These are phyloP conservation scores for Magnolia officinalis DNA, from an alignment of 164 flowering plant genomes.

Conservation along the genomic window DNA sequence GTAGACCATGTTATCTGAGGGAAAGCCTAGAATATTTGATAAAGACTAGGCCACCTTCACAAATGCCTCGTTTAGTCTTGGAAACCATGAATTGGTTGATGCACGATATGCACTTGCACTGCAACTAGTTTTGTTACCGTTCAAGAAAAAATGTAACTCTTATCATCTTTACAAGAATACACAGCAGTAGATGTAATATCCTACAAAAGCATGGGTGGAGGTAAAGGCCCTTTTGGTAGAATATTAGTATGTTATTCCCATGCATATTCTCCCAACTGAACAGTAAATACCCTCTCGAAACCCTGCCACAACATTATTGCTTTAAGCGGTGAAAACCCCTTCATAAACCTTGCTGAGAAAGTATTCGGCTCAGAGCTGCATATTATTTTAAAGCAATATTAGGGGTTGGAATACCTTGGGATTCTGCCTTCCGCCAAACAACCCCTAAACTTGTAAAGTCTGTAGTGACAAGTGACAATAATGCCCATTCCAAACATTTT, in stretches of 20 bases:
- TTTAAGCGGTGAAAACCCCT: background rate
- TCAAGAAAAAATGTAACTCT: background rate
- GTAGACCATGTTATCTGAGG: background rate
- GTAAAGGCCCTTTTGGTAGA: background rate
- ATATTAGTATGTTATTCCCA: background rate
- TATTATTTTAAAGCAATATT: background rate
- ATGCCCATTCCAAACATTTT: background rate
- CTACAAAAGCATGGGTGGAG: background rate
- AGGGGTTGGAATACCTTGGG: background rate
- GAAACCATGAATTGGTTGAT: background rate
- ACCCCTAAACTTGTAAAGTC: background rate
- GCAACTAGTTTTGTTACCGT: background rate
- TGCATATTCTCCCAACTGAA: background rate
- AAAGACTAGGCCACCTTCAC: background rate
- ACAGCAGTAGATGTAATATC: background rate
- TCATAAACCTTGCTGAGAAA: background rate
- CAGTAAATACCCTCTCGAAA: no score
- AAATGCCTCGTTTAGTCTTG: background rate
- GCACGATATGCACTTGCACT: background rate
- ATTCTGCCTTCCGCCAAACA: background rate
- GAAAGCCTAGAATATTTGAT: background rate
- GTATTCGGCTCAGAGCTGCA: background rate
- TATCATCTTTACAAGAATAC: background rate
- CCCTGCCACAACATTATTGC: background rate
- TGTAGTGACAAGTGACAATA: background rate